phyloP scores from a whole-genome alignment of 75 land plant genomes.

The Cupressus sempervirens region DNA sequence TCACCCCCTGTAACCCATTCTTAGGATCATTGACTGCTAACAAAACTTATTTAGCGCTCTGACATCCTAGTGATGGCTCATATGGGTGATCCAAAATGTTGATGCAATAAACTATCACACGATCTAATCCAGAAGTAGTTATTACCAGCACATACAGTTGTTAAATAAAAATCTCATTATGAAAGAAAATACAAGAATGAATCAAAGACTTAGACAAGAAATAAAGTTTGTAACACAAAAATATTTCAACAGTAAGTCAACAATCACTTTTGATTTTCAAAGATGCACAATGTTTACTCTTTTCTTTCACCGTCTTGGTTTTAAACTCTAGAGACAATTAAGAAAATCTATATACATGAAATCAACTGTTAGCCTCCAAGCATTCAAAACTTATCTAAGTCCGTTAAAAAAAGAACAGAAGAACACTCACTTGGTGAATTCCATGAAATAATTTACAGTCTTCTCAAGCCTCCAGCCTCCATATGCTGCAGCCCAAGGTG shows the following conservation, averaged over 20 bases:
- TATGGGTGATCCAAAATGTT: no score
- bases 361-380: not conserved
- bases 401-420: not conserved
- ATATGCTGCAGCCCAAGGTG: constrained; percentile 95
- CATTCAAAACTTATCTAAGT: not conserved
- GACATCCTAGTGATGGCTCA: no score
- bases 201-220: not conserved
- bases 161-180: not conserved
- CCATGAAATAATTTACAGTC: constrained; percentile 85
- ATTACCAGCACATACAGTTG: not conserved
- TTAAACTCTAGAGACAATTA: not conserved
- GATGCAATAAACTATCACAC: no score
- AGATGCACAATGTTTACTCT: not conserved
- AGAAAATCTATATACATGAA: not conserved
- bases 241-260: not conserved
- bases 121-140: no score
- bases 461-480: constrained; percentile 95
- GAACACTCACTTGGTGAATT: constrained; percentile 69
- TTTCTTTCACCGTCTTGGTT: not conserved
- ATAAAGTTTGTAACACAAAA: not conserved
- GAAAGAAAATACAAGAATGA: not conserved
- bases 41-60: no score
- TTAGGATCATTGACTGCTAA: no score
- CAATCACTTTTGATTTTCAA: not conserved
- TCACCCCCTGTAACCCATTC: no score